A percentile compares a stretch with the other conserved stretches of the same genome.
These are phyloP conservation scores for Trametes polyzona DNA, from an alignment of 1,284 basidiomycete genomes.

Conservation along the genomic window DNA sequence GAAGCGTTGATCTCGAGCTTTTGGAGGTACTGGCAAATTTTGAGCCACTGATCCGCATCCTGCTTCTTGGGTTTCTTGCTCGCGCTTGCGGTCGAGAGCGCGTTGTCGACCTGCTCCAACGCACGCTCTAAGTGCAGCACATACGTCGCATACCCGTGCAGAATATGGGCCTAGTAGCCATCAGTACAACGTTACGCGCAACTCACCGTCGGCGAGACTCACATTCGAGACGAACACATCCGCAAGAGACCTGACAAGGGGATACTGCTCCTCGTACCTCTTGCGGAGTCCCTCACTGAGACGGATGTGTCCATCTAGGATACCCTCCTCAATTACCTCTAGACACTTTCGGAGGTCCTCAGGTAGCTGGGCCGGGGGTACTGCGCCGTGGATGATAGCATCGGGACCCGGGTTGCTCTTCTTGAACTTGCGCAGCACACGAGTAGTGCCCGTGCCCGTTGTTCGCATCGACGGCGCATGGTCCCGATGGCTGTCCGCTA, in stretches of 20 bases:
- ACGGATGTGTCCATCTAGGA: conserved; percentile 85
- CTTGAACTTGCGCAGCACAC: conserved; percentile 69
- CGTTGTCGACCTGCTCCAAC: conserved; percentile 83
- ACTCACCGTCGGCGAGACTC: conserved; percentile 39
- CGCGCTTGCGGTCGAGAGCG: conserved; percentile 63
- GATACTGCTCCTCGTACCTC: conserved; percentile 92
- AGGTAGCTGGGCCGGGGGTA: conserved; percentile 78
- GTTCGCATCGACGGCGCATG: conserved; percentile 39
- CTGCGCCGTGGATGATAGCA: conserved; percentile 51
- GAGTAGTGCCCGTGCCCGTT: conserved; percentile 43
- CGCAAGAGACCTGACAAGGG: conserved; percentile 87
- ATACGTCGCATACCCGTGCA: conserved; percentile 90
- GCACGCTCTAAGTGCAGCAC: conserved; percentile 91
- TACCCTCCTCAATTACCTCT: conserved; percentile 82
- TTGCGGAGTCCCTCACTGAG: conserved; percentile 82
- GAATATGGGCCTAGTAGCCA: conserved; percentile 77
- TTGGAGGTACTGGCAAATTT: conserved; percentile 71
- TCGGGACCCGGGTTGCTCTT: conserved; percentile 58
- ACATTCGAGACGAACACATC: conserved; percentile 94
- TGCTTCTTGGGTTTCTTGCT: conserved; percentile 81
- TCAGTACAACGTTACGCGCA: conserved; percentile 5
- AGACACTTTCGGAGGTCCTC: conserved; percentile 86
- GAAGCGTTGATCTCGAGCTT: conserved; percentile 80
- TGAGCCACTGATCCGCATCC: conserved; percentile 76
- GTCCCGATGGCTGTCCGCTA: conserved; percentile 47